Percentiles rank a stretch among this genome's conserved stretches.
phyloP scores from a whole-genome alignment of 1,139 yeast species.

The Hyphopichia khmerensis region DNA sequence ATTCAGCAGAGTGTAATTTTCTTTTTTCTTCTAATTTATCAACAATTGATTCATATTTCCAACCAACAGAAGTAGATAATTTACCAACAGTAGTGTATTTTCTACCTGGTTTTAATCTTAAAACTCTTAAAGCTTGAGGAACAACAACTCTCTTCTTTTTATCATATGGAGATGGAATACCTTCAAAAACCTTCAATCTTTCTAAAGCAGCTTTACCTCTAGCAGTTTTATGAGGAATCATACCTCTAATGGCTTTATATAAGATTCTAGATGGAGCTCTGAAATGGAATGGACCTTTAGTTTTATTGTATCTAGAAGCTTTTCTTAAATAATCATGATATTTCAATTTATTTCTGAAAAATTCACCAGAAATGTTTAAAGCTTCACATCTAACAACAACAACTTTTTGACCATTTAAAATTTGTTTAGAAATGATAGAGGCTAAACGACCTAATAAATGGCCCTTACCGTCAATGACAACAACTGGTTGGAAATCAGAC shows the following conservation, averaged over 20 bases:
- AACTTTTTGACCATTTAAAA: conserved; percentile 96
- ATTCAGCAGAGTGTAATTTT: conserved; percentile 98
- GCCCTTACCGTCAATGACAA: conserved; percentile 98
- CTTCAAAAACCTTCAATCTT: conserved; percentile 99
- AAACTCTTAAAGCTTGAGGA: conserved; percentile 99
- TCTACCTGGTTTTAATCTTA: conserved; percentile 99
- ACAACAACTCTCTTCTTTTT: conserved; percentile 99
- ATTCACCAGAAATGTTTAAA: conserved; percentile 98
- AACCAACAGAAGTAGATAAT: conserved; percentile 95
- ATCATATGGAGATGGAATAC: conserved; percentile 99
- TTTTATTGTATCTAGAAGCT: conserved; percentile 98
- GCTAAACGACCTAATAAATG: conserved; percentile 99
- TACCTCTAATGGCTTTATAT: conserved; percentile 99
- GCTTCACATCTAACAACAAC: conserved; percentile 98
- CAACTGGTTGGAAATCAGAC: conserved; percentile 95
- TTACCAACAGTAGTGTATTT: conserved; percentile 98
- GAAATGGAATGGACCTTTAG: conserved; percentile 99
- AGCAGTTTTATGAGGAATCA: conserved; percentile 99
- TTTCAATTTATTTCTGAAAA: conserved; percentile 99
- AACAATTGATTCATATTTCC: conserved; percentile 99
- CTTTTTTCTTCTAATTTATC: conserved; percentile 99
- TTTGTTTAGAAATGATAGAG: conserved; percentile 96
- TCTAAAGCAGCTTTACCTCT: conserved; percentile 99
- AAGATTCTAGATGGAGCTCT: conserved; percentile 99
- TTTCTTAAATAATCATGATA: conserved; percentile 99